A percentile compares a stretch with the other conserved stretches of the same genome.
These are phyloP conservation scores for Suillus ampliporus DNA, from an alignment of 768 basidiomycete genomes.

Conservation along the genomic window DNA sequence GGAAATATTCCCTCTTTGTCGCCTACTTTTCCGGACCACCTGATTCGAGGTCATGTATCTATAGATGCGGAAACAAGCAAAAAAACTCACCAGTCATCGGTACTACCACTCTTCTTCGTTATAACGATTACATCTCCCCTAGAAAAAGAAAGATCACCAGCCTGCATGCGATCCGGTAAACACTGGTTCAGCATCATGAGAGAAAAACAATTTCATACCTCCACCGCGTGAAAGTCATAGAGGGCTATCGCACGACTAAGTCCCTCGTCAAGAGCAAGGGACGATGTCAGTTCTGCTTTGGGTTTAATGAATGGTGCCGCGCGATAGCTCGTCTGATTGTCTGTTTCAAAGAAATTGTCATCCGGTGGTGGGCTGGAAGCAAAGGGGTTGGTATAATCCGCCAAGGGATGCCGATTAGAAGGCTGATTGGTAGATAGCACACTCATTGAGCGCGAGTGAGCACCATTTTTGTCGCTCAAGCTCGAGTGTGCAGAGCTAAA, in stretches of 20 bases:
- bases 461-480: slow-evolving; percentile 34
- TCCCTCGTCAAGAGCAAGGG: slow-evolving; percentile 60
- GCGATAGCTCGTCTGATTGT: slow-evolving; percentile 11
- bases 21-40: slow-evolving; percentile 80
- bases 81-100: slow-evolving; percentile 69
- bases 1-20: slow-evolving; percentile 74
- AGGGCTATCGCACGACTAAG: slow-evolving; percentile 76
- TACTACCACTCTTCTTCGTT: slow-evolving; percentile 70
- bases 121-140: slow-evolving; percentile 79
- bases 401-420: slow-evolving; percentile 7
- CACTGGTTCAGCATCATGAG: not conserved
- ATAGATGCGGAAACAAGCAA: slow-evolving; percentile 5
- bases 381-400: slow-evolving; percentile 35
- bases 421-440: slow-evolving; percentile 29
- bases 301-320: slow-evolving; percentile 45
- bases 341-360: slow-evolving; percentile 22
- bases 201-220: slow-evolving; percentile 48
- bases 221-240: slow-evolving; percentile 74
- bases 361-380: slow-evolving; percentile 28
- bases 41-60: slow-evolving; percentile 29
- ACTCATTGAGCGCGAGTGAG: slow-evolving; percentile 43
- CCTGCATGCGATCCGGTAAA: slow-evolving; percentile 42
- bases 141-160: slow-evolving; percentile 75
- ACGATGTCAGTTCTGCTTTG: slow-evolving; percentile 54
- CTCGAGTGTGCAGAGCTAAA: slow-evolving; percentile 39